Percentiles rank a stretch among this genome's conserved stretches.
These are phyloP conservation scores for Tinospora cordifolia DNA, from an alignment of 164 flowering plant species.

Conservation along the genomic window DNA sequence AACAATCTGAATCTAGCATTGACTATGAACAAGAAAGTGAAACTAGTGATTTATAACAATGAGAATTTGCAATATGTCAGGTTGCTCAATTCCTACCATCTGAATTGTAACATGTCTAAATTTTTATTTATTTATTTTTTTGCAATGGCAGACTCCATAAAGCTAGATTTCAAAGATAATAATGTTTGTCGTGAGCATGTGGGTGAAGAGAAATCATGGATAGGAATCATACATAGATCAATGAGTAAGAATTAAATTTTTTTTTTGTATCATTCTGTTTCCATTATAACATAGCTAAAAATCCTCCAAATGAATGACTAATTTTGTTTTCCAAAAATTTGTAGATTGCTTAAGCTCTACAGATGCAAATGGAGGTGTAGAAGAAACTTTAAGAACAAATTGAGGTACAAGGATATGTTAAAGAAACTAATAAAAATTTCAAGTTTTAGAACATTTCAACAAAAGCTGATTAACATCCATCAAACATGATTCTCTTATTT, in stretches of 20 bases:
- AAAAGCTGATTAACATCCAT: neutral
- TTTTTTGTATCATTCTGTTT: no score
- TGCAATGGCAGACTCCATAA: conserved; percentile 11
- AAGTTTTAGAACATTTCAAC: neutral
- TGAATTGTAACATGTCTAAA: conserved; percentile 6
- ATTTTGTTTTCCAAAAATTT: conserved; percentile 37
- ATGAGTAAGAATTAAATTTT: conserved; percentile 42
- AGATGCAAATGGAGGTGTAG: no score
- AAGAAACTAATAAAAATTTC: conserved; percentile 1
- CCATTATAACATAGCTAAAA: no score
- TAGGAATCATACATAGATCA: conserved; percentile 28
- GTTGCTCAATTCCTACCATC: conserved; percentile 4
- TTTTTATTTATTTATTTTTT: no score
- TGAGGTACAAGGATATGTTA: no score
- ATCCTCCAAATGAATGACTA: no score
- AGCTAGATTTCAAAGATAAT: conserved; percentile 35
- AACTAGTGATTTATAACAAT: conserved; percentile 2
- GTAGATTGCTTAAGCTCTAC: conserved; percentile 64
- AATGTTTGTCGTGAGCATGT: conserved; percentile 26
- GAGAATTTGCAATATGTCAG: conserved; percentile 1
- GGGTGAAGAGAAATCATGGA: conserved; percentile 22
- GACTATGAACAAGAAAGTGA: conserved; percentile 50
- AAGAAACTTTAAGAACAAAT: no score
- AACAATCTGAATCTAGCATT: conserved; percentile 36
- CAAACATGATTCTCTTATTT: no score